phyloP scores from a whole-genome alignment of 345 rosid genomes.

The Ricinus communis region DNA sequence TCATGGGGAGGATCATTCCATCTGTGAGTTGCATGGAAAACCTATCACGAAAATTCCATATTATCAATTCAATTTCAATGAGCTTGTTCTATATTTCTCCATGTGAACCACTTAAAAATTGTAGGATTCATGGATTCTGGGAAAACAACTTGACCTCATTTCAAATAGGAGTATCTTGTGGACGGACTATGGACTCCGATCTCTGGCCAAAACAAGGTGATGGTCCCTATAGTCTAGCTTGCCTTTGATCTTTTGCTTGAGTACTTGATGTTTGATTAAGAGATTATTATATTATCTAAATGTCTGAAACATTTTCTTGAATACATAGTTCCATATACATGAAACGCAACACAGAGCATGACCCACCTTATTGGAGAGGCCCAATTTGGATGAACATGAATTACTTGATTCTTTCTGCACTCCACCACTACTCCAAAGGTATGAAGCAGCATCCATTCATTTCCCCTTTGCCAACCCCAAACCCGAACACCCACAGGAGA shows the following conservation, averaged over 20 bases:
- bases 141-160: conserved; percentile 83
- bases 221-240: conserved; percentile 1
- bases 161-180: conserved; percentile 65
- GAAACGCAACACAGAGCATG: conserved; percentile 84
- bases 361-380: conserved; percentile 97
- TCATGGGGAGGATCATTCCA: conserved; percentile 80
- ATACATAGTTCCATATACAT: conserved; percentile 72
- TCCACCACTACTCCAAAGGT: conserved; percentile 79
- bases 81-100: neutral
- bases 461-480: neutral
- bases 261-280: neutral
- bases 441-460: neutral
- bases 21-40: conserved; percentile 52
- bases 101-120: neutral
- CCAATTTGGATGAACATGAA: conserved; percentile 95
- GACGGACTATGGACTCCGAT: conserved; percentile 86
- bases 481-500: neutral
- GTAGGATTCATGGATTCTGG: conserved; percentile 80
- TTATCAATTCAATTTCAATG: neutral
- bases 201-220: conserved; percentile 91
- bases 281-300: neutral
- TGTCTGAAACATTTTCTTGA: conserved; percentile 6
- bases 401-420: conserved; percentile 83
- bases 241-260: neutral
- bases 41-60: neutral